Evolutionary conservation across 371 early-diverging fungal species (phyloP), one percentile per base, ranked within the genome.

Genomic region (Haplosporangium sp.): DNA sequence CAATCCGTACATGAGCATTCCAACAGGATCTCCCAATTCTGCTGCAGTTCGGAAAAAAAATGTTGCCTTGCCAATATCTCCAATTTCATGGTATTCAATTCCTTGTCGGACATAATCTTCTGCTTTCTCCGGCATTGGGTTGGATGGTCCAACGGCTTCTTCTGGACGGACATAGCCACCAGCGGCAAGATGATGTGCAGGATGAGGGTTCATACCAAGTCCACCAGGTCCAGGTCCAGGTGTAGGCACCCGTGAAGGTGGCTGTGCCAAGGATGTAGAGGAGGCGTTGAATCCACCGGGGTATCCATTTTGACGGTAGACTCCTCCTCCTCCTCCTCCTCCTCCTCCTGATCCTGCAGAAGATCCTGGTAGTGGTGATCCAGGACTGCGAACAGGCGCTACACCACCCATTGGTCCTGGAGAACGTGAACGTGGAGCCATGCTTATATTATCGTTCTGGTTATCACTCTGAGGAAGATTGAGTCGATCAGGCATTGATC

Each of bases 1-100:
- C 67, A 97, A 87, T 27, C 95, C 97, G 75, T 93, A 96, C 69
- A 97, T 90, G 71, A 96, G 89, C 86, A 96, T 84, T 3, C 96
- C 97, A 0, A 94, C 81, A 4, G 95, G 92, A 74, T 90, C 89
- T 3, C 90, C 89, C 47, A 86, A 63, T 47, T 93, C 88, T 10
- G 96, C 96, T 0, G 96, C 92, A 34, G 92, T 87, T 57, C 91
- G 86, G 81, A 96, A 95, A 82, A 93, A 94, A 44, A 92, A 87
- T 0, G 96, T 92, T 5, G 96, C 94, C 69, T 94, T 90, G 64
- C 89, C 92, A 10, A 95, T 84, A 69, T 94, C 88, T n/a, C 94
- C 92, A 3, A 77, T 67, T 65, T 95, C 95, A 72, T 95, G 95
- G 72, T 84, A 90, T 27, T 82, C 71, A 50, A 90, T 86, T 1